Conservation (phyloP, 495 filamentous ascomycete species). For the Daldinia loculata region DNA sequence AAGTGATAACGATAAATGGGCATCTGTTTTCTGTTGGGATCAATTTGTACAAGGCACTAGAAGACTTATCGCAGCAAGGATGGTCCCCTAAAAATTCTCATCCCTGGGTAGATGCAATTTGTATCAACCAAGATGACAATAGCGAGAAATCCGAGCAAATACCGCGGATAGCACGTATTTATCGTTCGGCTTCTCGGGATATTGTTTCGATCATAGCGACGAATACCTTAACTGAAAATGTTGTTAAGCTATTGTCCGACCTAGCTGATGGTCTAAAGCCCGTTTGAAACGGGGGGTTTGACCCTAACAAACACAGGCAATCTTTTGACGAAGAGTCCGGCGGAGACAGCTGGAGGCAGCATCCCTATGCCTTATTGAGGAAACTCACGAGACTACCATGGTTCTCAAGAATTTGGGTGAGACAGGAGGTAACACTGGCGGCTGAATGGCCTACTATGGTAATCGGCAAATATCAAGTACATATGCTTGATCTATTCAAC, state of each 20-base stretch:
- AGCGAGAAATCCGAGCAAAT: background rate
- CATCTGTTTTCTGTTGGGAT: background rate
- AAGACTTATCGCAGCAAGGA: background rate
- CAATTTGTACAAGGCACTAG: background rate
- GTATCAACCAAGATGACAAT: background rate
- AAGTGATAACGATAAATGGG: background rate
- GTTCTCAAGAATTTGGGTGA: background rate
- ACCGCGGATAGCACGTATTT: background rate
- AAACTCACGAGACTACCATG: background rate
- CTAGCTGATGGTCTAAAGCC: background rate
- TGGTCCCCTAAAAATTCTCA: background rate
- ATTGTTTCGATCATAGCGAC: background rate
- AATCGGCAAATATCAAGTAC: background rate
- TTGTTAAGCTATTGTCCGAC: background rate
- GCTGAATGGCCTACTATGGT: background rate
- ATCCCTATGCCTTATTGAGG: background rate
- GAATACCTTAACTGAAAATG: background rate
- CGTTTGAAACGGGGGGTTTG: background rate
- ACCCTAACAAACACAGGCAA: background rate
- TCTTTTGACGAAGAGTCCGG: background rate
- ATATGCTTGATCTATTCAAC: background rate
- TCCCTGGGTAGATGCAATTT: background rate
- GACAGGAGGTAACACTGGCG: background rate
- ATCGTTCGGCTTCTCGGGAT: background rate
- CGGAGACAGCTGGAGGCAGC: background rate